A percentile compares a stretch with the other conserved stretches of the same genome.
phyloP scores from a whole-genome alignment of 73 alveolate species.

The Tetrahymena malaccensis region DNA sequence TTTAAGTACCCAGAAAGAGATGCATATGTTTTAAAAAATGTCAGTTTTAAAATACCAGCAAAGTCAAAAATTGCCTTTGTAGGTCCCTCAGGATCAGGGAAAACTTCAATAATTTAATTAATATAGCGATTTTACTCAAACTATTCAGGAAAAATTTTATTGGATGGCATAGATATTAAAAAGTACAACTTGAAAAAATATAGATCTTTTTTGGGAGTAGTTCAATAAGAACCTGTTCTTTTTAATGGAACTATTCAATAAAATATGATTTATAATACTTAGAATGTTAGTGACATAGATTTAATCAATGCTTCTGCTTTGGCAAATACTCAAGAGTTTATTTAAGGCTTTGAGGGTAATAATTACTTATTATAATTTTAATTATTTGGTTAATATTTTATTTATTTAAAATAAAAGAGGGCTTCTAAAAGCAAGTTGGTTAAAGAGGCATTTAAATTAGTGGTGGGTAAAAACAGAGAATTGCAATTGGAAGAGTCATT shows the following conservation, averaged over 20 bases:
- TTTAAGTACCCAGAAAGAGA: constrained; percentile 63
- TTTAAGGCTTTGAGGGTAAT: constrained; percentile 21
- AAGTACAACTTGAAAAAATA: constrained; percentile 64
- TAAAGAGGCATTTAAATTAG: constrained; percentile 54
- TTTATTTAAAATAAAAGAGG: constrained; percentile 10
- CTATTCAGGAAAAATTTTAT: constrained; percentile 64
- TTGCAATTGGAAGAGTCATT: constrained; percentile 73
- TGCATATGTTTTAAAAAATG: neutral
- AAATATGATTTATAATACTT: constrained; percentile 74
- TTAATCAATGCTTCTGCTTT: constrained; percentile 52
- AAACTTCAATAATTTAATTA: constrained; percentile 81
- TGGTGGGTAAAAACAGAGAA: constrained; percentile 85
- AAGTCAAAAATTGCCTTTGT: constrained; percentile 45
- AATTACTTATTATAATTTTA: neutral
- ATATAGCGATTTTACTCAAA: constrained; percentile 94
- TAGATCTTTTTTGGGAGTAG: constrained; percentile 78
- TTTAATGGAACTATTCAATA: constrained; percentile 74
- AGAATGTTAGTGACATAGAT: constrained; percentile 46
- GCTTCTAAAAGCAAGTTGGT: constrained; percentile 56
- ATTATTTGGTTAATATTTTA: too few relatives aligned
- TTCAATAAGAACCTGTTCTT: constrained; percentile 91
- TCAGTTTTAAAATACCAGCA: neutral
- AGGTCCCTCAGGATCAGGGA: constrained; percentile 71
- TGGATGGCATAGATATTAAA: constrained; percentile 76
- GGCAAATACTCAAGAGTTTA: constrained; percentile 55